Percentiles rank a stretch among this genome's conserved stretches.
phyloP scores from a whole-genome alignment of 305 asterid species.

The Ajuga reptans region DNA sequence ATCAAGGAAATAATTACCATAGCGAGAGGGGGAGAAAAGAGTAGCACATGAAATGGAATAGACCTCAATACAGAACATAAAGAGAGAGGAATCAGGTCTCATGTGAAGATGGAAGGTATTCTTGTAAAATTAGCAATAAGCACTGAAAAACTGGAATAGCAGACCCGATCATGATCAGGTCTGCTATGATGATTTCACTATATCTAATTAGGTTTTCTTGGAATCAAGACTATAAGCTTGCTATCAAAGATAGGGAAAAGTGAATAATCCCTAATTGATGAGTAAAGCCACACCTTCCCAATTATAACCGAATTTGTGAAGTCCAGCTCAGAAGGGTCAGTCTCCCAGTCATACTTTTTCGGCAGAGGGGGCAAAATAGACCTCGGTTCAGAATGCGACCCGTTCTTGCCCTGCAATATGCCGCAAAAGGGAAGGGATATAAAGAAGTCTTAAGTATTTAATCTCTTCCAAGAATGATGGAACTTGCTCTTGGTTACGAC shows the following conservation, averaged over 20 bases:
- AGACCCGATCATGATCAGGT: too few relatives aligned
- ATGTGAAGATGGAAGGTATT: too few relatives aligned
- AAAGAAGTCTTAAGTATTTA: too few relatives aligned
- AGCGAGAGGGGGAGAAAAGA: too few relatives aligned
- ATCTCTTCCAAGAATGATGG: neutral
- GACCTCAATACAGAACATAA: neutral
- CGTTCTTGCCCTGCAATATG: conserved; percentile 75
- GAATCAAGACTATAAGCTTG: neutral
- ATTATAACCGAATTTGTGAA: conserved; percentile 57
- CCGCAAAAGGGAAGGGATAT: neutral
- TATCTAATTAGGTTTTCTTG: too few relatives aligned
- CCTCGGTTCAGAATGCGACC: conserved; percentile 91
- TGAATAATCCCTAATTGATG: neutral
- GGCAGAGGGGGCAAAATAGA: conserved; percentile 85
- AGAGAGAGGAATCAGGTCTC: too few relatives aligned
- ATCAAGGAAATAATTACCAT: neutral
- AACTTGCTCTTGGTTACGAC: neutral
- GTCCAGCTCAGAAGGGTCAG: conserved; percentile 85
- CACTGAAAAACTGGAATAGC: too few relatives aligned
- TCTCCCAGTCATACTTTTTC: conserved; percentile 95
- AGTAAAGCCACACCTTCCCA: conserved; percentile 61
- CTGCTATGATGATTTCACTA: too few relatives aligned
- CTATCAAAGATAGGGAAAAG: neutral
- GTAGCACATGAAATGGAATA: too few relatives aligned
- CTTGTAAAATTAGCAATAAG: too few relatives aligned